Base-by-base conservation (phyloP, 768 basidiomycete species). In the Russula earlei region DNA sequence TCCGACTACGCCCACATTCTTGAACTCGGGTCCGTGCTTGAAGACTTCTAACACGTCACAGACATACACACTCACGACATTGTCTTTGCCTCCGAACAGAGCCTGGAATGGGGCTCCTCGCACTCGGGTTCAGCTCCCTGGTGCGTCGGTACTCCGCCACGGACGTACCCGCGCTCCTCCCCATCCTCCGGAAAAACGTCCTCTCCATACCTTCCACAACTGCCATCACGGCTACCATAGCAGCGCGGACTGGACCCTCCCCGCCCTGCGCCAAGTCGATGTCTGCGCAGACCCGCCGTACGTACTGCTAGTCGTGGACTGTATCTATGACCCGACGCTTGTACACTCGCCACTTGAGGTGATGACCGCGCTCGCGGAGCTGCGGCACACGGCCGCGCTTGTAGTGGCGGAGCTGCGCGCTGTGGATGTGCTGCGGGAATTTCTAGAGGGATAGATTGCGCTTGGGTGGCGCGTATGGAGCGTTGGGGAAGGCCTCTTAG, bases 11-110 rank as follows among this genome's bases (percentile, higher is more conserved):
- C 75, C 6, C 77, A 78, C 64, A 72, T 90, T 27, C 68, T 91
- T 22, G 90, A 92, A 67, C 77, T 92, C 12, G 88, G 88, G 87
- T 87, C 56, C 58, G 72, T 49, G 27, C 27, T n/a, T n/a, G n/a
- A n/a, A n/a, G n/a, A n/a, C n/a, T 19, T 7, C 47, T 41, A 41
- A 17, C 3, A 42, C 7, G 20, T n/a, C 9, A n/a, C 31, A 15
- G 12, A 27, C 68, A 51, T 36, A 25, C 25, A 25, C 9, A 25
- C 36, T 10, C 15, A n/a, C n/a, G n/a, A n/a, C 2, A 27, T 20
- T 12, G 25, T 1, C 17, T 34, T 29, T 12, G 36, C 68, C 51
- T 25, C 47, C 7, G 24, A 38, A 46, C 22, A 50, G 61, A 10
- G 55, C 63, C 12, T n/a, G 64, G 63, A 34, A 65, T 56, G 6